Conservation (phyloP, 2,329 filamentous ascomycete species). For the Akanthomyces dipterigenus region DNA sequence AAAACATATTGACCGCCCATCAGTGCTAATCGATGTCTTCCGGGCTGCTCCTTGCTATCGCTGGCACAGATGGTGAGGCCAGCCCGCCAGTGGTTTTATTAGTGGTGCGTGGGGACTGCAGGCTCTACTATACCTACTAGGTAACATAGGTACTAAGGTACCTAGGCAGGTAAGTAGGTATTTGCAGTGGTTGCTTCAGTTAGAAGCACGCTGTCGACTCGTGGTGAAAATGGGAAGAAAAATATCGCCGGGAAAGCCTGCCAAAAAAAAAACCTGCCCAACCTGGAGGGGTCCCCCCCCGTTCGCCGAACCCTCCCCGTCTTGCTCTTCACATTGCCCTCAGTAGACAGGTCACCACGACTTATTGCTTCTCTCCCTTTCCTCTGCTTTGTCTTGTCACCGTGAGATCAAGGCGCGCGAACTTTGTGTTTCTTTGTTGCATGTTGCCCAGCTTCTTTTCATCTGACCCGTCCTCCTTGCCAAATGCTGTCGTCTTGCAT, state of each 20-base stretch:
- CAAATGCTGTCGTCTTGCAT: constrained; percentile 4
- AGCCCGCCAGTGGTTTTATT: neutral
- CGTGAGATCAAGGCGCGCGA: neutral
- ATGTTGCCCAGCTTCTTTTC: neutral
- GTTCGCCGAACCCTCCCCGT: neutral
- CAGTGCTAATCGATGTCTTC: too few relatives aligned
- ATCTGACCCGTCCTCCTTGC: neutral
- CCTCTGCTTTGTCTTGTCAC: neutral
- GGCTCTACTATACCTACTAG: too few relatives aligned
- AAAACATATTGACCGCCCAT: neutral
- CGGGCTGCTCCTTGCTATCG: too few relatives aligned
- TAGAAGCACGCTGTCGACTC: neutral
- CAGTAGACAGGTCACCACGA: neutral
- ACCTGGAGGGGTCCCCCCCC: neutral
- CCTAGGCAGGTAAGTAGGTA: too few relatives aligned
- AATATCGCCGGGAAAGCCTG: neutral
- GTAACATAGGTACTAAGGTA: too few relatives aligned
- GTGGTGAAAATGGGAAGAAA: neutral
- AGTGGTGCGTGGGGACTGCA: neutral
- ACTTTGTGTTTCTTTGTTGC: neutral
- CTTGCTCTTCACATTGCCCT: constrained; percentile 12
- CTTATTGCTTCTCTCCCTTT: constrained; percentile 13
- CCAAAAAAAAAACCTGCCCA: neutral
- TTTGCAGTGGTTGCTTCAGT: neutral
- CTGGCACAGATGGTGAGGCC: neutral